Conservation (phyloP, 495 filamentous ascomycete species). For the Podospora tetraspora region DNA sequence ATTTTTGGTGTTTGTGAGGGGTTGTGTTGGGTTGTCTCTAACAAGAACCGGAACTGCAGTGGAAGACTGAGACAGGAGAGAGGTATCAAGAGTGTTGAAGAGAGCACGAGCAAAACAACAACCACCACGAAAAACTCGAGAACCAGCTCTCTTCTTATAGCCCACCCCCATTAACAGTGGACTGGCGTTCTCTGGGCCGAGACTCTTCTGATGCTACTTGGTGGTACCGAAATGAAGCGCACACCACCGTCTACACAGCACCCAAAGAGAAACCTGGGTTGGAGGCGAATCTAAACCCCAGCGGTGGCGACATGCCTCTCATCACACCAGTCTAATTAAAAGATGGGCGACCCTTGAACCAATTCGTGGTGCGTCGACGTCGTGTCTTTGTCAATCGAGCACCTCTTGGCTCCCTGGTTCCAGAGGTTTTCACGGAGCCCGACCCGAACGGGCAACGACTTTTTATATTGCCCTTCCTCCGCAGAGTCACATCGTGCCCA, state of each 20-base stretch:
- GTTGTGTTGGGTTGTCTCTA: neutral
- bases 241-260: neutral
- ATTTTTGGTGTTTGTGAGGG: neutral
- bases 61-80: neutral
- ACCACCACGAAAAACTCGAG: neutral
- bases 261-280: neutral
- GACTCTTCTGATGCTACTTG: neutral
- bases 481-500: neutral
- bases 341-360: neutral
- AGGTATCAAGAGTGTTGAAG: neutral
- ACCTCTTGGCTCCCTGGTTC: neutral
- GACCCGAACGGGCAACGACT: neutral
- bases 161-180: neutral
- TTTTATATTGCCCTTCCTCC: neutral
- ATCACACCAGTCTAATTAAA: neutral
- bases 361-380: neutral
- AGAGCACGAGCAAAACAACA: neutral
- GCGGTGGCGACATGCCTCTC: neutral
- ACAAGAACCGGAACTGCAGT: neutral
- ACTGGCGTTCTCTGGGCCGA: neutral
- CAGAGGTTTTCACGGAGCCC: neutral
- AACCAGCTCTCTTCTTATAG: neutral
- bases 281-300: neutral
- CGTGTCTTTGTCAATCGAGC: neutral
- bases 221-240: neutral